Percentiles rank a stretch among this genome's conserved stretches.
Conservation (phyloP, 805 yeast species). For the Yamadazyma insecticola region DNA sequence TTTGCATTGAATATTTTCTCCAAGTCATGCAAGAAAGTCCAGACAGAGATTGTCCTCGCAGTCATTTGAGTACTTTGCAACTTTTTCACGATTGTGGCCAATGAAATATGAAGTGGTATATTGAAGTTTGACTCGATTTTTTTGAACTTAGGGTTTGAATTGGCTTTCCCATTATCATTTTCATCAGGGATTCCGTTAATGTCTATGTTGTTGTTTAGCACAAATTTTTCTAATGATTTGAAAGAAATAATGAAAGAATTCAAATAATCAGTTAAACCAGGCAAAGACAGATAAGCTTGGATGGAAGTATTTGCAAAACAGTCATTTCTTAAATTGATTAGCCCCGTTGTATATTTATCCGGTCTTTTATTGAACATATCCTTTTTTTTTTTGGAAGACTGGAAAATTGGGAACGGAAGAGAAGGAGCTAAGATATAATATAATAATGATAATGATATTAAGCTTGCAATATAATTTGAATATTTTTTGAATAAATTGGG, state of each 20-base stretch:
- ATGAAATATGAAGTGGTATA: conserved; percentile 52
- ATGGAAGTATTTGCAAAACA: conserved; percentile 89
- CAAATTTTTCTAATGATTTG: conserved; percentile 17
- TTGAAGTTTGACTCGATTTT: conserved; percentile 21
- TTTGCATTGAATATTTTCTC: conserved; percentile 70
- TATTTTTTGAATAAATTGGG: too few relatives aligned
- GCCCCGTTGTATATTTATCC: conserved; percentile 75
- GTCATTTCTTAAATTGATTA: conserved; percentile 77
- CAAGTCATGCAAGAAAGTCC: conserved; percentile 71
- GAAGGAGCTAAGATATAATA: conserved; percentile 10
- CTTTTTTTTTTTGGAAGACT: conserved; percentile 1
- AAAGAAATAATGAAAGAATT: conserved; percentile 33
- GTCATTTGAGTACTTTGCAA: conserved; percentile 60
- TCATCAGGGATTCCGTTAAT: conserved; percentile 6
- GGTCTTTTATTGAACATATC: conserved; percentile 50
- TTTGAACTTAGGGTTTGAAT: conserved; percentile 15
- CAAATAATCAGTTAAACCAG: conserved; percentile 55
- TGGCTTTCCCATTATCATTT: neutral
- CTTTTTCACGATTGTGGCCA: conserved; percentile 47
- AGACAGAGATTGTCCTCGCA: conserved; percentile 59
- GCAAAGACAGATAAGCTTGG: conserved; percentile 69
- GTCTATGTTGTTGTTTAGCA: conserved; percentile 15
- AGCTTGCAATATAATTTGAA: too few relatives aligned
- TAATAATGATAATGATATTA: conserved; percentile 3
- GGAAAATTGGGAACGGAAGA: conserved; percentile 2